Base-by-base conservation (phyloP, 1,284 basidiomycete genomes). In the Sparassis latifolia region DNA sequence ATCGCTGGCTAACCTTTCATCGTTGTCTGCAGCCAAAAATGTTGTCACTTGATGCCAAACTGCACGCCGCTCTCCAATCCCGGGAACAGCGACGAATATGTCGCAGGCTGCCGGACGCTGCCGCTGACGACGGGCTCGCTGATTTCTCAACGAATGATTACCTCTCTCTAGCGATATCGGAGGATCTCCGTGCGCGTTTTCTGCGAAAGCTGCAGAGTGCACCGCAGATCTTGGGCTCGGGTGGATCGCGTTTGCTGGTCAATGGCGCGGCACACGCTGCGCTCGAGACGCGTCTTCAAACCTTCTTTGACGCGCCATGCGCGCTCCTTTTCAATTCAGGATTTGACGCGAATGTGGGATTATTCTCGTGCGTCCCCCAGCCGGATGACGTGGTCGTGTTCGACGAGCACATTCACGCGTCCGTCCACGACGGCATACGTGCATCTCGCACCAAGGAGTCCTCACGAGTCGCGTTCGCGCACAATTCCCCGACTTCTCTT, bases 111-210 rank as follows among this genome's bases (percentile, higher is more conserved):
- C 81, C 83, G 12, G 69, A 75, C 56, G 74, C 78, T 30, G 63
- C 63, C 47, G 63, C 68, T 29, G 64, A 70, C 69, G 51, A 62
- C 66, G 33, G 61, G 62, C 50, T 69, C n/a, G 69, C 79, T 53
- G 92, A 96, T 66, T 93, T 95, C 67, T 87, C 79, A 33, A 89
- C 91, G 10, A 98, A 97, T 69, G 95, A 97, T 72, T 98, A 97
- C 69, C 85, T 98, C 52, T 94, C 92, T 0, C 76, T 99, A 29
- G 75, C 92, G 0, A 69, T 73, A 3, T 89, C 84, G 1, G 55
- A 73, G 0, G 56, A 61, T 12, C 75, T 96, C 5, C 82, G 84
- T 42, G 42, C 64, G 0, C 68, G 68, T 9, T 85, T 91, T 58
- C 73, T 93, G 42, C 31, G 60, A 2, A 76, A 79, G 52, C 74